Conservation (phyloP, 192 early-diverging fungal species). For the Coemansia sp. region DNA sequence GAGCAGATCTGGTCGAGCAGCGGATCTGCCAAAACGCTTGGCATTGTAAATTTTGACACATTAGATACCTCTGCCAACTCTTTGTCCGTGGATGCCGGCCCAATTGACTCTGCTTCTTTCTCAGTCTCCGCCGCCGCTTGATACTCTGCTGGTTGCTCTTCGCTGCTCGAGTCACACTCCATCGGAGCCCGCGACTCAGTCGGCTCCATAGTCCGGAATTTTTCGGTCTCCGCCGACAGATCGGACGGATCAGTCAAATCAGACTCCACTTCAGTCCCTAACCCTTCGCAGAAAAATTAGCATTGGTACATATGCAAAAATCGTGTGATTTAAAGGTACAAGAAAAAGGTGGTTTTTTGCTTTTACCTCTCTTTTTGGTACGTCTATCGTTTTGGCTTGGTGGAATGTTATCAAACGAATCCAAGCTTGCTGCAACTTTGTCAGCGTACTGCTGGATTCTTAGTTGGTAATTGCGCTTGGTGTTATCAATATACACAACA, state of each 20-base stretch:
- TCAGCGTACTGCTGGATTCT: neutral
- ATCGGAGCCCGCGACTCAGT: neutral
- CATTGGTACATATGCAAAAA: neutral
- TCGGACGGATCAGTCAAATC: neutral
- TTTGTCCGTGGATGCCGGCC: neutral
- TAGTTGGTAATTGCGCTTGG: neutral
- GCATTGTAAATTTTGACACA: neutral
- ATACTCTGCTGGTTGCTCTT: neutral
- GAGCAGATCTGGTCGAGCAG: slow-evolving; percentile 17
- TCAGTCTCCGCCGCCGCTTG: neutral
- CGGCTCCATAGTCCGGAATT: neutral
- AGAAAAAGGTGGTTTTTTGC: neutral
- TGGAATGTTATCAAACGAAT: neutral
- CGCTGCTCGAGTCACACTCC: neutral
- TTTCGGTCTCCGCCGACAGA: neutral
- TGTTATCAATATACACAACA: slow-evolving; percentile 9
- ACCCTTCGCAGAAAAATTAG: neutral
- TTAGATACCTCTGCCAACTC: neutral
- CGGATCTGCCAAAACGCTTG: neutral
- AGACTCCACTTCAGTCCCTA: neutral
- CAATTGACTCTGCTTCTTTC: neutral
- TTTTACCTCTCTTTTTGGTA: neutral
- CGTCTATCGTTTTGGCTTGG: neutral
- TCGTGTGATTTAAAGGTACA: neutral
- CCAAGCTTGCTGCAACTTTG: neutral